These are phyloP conservation scores for Hyphopichia wangnamkhiaoensis DNA, from an alignment of 1,139 yeast genomes.

Conservation along the genomic window DNA sequence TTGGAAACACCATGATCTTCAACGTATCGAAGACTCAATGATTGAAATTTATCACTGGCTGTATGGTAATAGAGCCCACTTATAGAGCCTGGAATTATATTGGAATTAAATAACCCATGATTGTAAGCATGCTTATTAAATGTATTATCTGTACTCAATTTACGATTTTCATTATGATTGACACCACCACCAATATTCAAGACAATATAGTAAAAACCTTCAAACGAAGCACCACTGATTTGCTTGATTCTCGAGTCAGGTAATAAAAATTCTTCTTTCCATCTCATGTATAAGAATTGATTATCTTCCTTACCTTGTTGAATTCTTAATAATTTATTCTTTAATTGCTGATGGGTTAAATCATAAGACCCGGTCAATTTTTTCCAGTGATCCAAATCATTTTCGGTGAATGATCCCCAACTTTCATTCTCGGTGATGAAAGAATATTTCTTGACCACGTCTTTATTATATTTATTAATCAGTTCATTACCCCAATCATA, in stretches of 20 bases:
- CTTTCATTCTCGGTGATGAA: slow-evolving; percentile 41
- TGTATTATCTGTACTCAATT: no score
- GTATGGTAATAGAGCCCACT: slow-evolving; percentile 82
- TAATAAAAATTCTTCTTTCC: slow-evolving; percentile 87
- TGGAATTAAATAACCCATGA: slow-evolving; percentile 5
- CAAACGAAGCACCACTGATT: slow-evolving; percentile 82
- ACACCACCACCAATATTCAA: slow-evolving; percentile 62
- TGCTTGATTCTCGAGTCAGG: slow-evolving; percentile 75
- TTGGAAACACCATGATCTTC: slow-evolving; percentile 30
- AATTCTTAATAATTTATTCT: slow-evolving; percentile 28
- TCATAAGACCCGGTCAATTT: slow-evolving; percentile 55
- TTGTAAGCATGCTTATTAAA: not conserved
- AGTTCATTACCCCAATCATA: slow-evolving; percentile 16
- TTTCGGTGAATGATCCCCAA: slow-evolving; percentile 67
- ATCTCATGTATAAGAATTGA: slow-evolving; percentile 76
- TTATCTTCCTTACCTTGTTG: slow-evolving; percentile 31
- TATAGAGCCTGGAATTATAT: slow-evolving; percentile 53
- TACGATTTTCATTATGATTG: slow-evolving; percentile 7
- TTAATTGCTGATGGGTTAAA: slow-evolving; percentile 25
- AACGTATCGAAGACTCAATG: slow-evolving; percentile 36
- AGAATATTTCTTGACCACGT: slow-evolving; percentile 26
- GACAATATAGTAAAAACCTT: slow-evolving; percentile 88
- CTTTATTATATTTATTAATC: slow-evolving; percentile 11
- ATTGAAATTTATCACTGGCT: slow-evolving; percentile 74
- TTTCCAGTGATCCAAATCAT: slow-evolving; percentile 86